Base-by-base conservation (phyloP, 2,329 filamentous ascomycete genomes). In the Diaporthe nobilis region DNA sequence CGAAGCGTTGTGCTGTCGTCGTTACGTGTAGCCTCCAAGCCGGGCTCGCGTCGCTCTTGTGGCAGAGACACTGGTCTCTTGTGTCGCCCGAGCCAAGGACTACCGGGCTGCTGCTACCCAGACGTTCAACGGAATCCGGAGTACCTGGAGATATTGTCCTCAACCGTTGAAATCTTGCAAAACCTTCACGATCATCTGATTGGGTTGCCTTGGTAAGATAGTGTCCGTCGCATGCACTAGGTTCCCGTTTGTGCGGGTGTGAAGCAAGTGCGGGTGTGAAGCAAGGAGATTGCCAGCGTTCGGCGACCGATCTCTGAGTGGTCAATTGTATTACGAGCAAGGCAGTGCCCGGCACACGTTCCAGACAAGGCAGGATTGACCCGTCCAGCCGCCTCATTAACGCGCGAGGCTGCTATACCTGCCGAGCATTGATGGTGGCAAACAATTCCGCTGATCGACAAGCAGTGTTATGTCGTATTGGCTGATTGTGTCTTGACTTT, bases 381-480 rank as follows among this genome's bases (percentile, higher is more conserved):
- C 37, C 44, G 51, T 37, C 25, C 58, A 63, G 28, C 31, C 47
- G 58, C 58, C 58, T 73, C 47, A 25, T 17, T 65, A 44, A 42
- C 25, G 51, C 37, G 34, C 55, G 47, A 67, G 76, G 75, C 68
- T 72, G 73, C 28, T 15, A 47, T 1, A n/a, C 42, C 12, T 53
- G 55, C 31, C 28, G 61, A 44, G 28, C 51, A 17, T 28, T 25
- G 6, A 58, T 9, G 7, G 65, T 73, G 55, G 51, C 49, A 61
- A 72, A 25, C 51, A 51, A 13, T 65, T 61, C 49, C 44, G 57
- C 34, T 49, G 70, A 72, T 72, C 71, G 71, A 65, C 71, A 73
- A 55, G 22, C 34, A 49, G 44, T 25, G 71, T 17, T 60, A 44
- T 55, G 73, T 73, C 60, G 71, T 71, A 77, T 77, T 75, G 58